phyloP scores from a whole-genome alignment of 163 green algal species.

The Volvox carteri region DNA sequence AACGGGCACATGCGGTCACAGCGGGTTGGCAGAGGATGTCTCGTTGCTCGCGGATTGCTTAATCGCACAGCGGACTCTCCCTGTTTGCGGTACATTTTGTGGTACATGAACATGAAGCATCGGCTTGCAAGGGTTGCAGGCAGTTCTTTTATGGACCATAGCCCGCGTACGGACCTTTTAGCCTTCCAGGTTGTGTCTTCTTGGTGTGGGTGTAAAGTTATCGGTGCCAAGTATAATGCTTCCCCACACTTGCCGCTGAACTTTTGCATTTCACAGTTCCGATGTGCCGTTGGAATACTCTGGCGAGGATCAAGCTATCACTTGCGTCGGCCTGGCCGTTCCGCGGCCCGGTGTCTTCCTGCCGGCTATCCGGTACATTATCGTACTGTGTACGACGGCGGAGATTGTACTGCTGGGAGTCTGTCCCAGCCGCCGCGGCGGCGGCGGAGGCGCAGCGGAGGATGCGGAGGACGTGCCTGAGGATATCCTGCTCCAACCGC shows the following conservation, averaged over 20 bases:
- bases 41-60: too few relatives aligned
- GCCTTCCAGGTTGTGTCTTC: too few relatives aligned
- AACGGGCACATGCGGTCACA: too few relatives aligned
- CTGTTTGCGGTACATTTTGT: too few relatives aligned
- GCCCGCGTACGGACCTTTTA: too few relatives aligned
- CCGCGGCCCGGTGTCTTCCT: slow-evolving; percentile 91
- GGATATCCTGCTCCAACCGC: slow-evolving; percentile 84
- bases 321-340: slow-evolving; percentile 85
- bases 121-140: background rate
- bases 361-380: slow-evolving; percentile 90
- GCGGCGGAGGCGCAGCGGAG: background rate
- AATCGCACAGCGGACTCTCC: too few relatives aligned
- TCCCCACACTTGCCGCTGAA: background rate
- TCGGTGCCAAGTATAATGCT: background rate
- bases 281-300: slow-evolving; percentile 93
- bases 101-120: too few relatives aligned
- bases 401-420: slow-evolving; percentile 94
- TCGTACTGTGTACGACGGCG: slow-evolving; percentile 94
- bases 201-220: too few relatives aligned
- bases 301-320: slow-evolving; percentile 95
- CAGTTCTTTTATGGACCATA: background rate
- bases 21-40: too few relatives aligned
- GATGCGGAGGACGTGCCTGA: slow-evolving; percentile 42
- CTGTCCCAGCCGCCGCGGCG: slow-evolving; percentile 67
- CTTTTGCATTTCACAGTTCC: slow-evolving; percentile 69